Evolutionary conservation across 2,329 filamentous ascomycete species (phyloP), one percentile per base, ranked within the genome.

Genomic region (Chaetomium strumarium): DNA sequence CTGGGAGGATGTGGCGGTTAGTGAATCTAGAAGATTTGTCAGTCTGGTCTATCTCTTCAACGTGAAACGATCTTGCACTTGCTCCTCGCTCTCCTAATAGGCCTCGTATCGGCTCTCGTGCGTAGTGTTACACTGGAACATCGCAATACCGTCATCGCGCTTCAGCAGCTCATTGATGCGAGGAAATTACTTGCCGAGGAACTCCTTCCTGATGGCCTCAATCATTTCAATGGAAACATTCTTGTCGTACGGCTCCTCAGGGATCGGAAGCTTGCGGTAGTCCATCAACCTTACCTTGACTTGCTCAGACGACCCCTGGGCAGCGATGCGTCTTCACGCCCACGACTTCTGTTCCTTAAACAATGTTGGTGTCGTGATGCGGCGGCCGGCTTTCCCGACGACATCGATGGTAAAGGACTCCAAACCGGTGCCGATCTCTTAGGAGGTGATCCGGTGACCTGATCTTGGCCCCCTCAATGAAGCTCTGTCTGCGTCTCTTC

Each of bases 71-170:
- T 14, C 0, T 3, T 7, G 4, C 14, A 67, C 73, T 67, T 55
- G 77, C 75, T 88, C 85, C 65, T 86, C 81, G 2, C 78, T 77
- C 60, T 77, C 81, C 16, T 80, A 75, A 63, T 88, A 88, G 8
- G 76, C 78, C 57, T 81, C 79, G 63, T 87, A 84, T 47, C 84
- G 75, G 37, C 76, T 72, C 63, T 89, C 84, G 0, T 85, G 85
- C 78, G 88, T 88, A 2, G 86, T 89, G 63, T 88, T 89, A 67
- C 85, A 88, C 66, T 89, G 86, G 66, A 90, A 87, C 44, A 85
- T 79, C 7, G 81, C 84, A 40, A 88, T 78, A 1, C 84, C 81
- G 2, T 81, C 82, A 14, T 84, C 75, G 44, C 74, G 75, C 67
- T 89, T 88, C 40, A 90, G 67, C 31, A 88, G 66, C 52, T 72